A percentile compares a stretch with the other conserved stretches of the same genome.
Conservation (phyloP, 2,329 filamentous ascomycete species). For the Cladosporium sp. region DNA sequence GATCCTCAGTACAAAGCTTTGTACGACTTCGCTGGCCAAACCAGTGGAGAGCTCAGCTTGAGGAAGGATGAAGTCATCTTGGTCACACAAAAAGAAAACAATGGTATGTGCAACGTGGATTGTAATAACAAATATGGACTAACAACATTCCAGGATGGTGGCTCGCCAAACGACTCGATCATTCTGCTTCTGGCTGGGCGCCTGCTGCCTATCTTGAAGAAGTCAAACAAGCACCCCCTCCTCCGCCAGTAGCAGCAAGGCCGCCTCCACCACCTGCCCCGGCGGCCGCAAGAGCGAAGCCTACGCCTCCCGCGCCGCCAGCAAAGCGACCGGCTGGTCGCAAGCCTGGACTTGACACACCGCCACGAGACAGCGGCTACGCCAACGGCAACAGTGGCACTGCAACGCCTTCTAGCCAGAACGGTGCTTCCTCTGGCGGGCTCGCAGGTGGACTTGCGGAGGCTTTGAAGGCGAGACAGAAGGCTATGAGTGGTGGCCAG, state of each 20-base stretch:
- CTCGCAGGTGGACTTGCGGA: slow-evolving; percentile 49
- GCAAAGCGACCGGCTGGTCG: slow-evolving; percentile 72
- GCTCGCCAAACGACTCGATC: slow-evolving; percentile 72
- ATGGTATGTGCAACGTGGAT: slow-evolving; percentile 62
- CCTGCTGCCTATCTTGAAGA: slow-evolving; percentile 94
- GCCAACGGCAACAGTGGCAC: slow-evolving; percentile 36
- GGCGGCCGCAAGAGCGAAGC: slow-evolving; percentile 53
- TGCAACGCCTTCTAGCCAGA: slow-evolving; percentile 34
- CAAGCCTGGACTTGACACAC: slow-evolving; percentile 64
- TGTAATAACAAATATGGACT: not conserved
- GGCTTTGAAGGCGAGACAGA: slow-evolving; percentile 46
- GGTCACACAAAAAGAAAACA: slow-evolving; percentile 89
- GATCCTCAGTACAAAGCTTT: slow-evolving; percentile 84
- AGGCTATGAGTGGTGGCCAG: slow-evolving; percentile 42
- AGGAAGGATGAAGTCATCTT: slow-evolving; percentile 76
- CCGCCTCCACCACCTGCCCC: slow-evolving; percentile 61
- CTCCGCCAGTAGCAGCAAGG: slow-evolving; percentile 44
- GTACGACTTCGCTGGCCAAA: slow-evolving; percentile 86
- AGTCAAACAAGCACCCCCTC: slow-evolving; percentile 53
- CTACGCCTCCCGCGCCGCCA: slow-evolving; percentile 71
- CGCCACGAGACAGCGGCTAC: slow-evolving; percentile 63
- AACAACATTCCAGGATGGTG: slow-evolving; percentile 71
- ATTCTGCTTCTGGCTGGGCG: slow-evolving; percentile 80
- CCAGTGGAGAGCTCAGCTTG: slow-evolving; percentile 79
- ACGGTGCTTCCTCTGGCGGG: slow-evolving; percentile 37